These are phyloP conservation scores for Hemerocallis citrina DNA, from an alignment of 106 monocot genomes.

Conservation along the genomic window DNA sequence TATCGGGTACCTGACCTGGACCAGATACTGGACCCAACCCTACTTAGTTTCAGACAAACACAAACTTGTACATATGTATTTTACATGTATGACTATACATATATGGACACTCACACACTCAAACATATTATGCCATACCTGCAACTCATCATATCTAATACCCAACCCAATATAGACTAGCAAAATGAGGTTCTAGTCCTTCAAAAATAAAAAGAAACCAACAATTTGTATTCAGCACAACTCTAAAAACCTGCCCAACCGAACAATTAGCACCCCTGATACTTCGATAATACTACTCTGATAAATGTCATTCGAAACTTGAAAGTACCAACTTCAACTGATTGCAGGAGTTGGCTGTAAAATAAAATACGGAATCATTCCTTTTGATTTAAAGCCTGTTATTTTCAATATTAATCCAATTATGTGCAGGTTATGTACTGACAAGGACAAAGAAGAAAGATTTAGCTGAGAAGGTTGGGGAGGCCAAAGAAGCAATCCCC, in stretches of 20 bases:
- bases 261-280: too few species aligned
- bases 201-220: not conserved
- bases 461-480: constrained; percentile 18
- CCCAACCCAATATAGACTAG: too few species aligned
- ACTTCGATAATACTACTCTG: not conserved
- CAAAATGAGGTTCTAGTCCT: not conserved
- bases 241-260: too few species aligned
- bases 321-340: not conserved
- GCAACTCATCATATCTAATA: too few species aligned
- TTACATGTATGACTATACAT: too few species aligned
- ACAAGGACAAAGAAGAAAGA: constrained; percentile 28
- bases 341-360: not conserved
- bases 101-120: too few species aligned
- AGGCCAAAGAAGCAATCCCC: not conserved
- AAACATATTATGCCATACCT: too few species aligned
- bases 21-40: too few species aligned
- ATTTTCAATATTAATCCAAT: not conserved
- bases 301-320: not conserved
- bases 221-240: not conserved
- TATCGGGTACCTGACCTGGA: too few species aligned
- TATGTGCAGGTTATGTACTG: constrained; percentile 37
- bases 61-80: too few species aligned
- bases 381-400: not conserved
- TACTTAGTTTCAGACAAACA: too few species aligned
- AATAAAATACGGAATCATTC: not conserved